These are phyloP conservation scores for Leptomonas pyrrhocoris DNA, from an alignment of 208 protist species.

Conservation along the genomic window DNA sequence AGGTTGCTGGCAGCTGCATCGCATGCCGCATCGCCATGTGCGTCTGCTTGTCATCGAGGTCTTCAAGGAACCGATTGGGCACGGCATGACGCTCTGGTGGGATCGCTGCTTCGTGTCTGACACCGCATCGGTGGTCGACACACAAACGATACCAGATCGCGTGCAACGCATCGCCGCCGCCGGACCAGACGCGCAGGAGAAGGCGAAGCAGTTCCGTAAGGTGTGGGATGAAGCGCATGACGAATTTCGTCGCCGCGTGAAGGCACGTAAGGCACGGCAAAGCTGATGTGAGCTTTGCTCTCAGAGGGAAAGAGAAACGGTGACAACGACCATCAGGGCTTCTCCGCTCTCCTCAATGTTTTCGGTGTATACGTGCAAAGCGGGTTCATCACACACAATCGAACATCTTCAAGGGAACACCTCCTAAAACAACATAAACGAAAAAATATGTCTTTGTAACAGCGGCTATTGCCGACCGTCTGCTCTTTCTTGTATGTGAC, in stretches of 20 bases:
- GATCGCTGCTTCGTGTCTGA: slow-evolving; percentile 72
- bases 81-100: slow-evolving; percentile 78
- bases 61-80: slow-evolving; percentile 64
- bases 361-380: too few relatives aligned
- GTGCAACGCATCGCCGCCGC: slow-evolving; percentile 23
- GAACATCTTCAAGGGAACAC: too few relatives aligned
- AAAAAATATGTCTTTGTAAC: too few relatives aligned
- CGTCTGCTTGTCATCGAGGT: slow-evolving; percentile 73
- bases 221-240: slow-evolving; percentile 75
- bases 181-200: not conserved
- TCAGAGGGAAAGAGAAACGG: not conserved
- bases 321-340: too few relatives aligned
- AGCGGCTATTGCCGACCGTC: too few relatives aligned
- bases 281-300: not conserved
- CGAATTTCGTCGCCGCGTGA: slow-evolving; percentile 58
- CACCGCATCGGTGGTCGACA: slow-evolving; percentile 53
- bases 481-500: too few relatives aligned
- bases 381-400: too few relatives aligned
- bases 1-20: slow-evolving; percentile 80
- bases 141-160: slow-evolving; percentile 46
- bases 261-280: slow-evolving; percentile 25
- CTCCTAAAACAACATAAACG: too few relatives aligned
- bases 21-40: slow-evolving; percentile 38
- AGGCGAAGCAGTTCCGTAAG: slow-evolving; percentile 47
- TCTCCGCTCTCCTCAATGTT: slow-evolving; percentile 2